Evolutionary conservation across 768 basidiomycete genomes (phyloP), one percentile per base, ranked within the genome.

Genomic region (Russula abietina): DNA sequence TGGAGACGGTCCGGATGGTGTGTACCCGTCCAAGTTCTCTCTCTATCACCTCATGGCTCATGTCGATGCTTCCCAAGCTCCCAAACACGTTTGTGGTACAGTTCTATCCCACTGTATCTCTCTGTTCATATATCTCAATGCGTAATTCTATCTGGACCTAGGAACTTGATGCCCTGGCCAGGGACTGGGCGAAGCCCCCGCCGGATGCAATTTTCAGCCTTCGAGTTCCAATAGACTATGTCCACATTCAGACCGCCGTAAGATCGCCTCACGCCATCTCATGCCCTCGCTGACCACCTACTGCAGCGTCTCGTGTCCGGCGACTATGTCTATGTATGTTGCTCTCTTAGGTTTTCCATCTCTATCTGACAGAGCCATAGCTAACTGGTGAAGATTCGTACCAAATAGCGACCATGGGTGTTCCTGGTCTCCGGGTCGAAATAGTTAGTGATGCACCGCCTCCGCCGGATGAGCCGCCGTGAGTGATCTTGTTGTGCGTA

Each of bases 161-260:
- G 91, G 91, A 93, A 74, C 83, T 92, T 26, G 89, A 91, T 68
- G 82, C 80, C 30, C 80, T 88, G 52, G 91, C 90, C 12, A 80
- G 88, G 70, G 89, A 91, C 61, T 93, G 91, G 91, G 83, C 86
- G 28, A 91, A 90, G 69, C 90, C 91, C 14, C 89, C 91, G 17
- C 88, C 90, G 57, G 89, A 88, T 72, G 87, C 83, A 45, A 74
- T 80, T 50, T 89, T 93, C 77, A 79, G 80, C 65, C 75, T 93
- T 60, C 88, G 91, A 28, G 83, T 93, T 0, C 91, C 91, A 2
- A 86, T 90, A n/a, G 91, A 93, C 73, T 92, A 82, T 74, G 91
- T 89, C 2, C 91, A 91, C 30, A 79, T 91, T 36, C 87, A 89
- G 69, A 91, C 91, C 57, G 86, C 90, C 52, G 90, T 93, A 71